Percentiles rank a stretch among this genome's conserved stretches.
These are phyloP conservation scores for Aspergillus quadrilineatus DNA, from an alignment of 2,329 filamentous ascomycete species.

Conservation along the genomic window DNA sequence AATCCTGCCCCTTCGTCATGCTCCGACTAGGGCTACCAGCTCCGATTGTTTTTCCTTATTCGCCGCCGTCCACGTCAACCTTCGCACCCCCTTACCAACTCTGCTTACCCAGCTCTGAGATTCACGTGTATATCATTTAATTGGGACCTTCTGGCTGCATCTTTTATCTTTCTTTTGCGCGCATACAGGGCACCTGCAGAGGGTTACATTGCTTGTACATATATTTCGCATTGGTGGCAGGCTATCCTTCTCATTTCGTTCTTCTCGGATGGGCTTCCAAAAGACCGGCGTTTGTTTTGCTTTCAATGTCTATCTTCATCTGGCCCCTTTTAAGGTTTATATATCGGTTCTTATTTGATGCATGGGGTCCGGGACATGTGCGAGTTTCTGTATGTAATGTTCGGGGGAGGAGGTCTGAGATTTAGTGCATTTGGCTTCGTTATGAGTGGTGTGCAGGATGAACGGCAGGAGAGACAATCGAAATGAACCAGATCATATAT, in stretches of 20 bases:
- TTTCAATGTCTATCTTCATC: constrained; percentile 9
- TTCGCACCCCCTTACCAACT: neutral
- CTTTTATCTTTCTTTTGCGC: constrained; percentile 15
- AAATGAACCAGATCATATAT: constrained; percentile 2
- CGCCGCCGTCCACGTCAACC: neutral
- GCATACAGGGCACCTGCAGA: constrained; percentile 21
- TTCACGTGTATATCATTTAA: constrained; percentile 24
- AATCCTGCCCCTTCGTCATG: constrained; percentile 3
- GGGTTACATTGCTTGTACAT: constrained; percentile 35
- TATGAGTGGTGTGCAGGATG: neutral
- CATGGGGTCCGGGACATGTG: constrained; percentile 15
- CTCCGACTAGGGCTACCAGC: neutral
- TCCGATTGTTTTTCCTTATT: neutral
- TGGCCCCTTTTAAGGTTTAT: constrained; percentile 19
- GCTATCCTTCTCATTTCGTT: constrained; percentile 18
- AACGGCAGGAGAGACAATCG: constrained; percentile 15
- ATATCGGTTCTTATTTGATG: constrained; percentile 19
- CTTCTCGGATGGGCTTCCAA: constrained; percentile 15
- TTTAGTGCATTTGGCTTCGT: constrained; percentile 16
- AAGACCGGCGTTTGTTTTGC: constrained; percentile 13
- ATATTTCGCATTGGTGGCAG: constrained; percentile 30
- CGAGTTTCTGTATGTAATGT: constrained; percentile 22
- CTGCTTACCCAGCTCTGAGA: constrained; percentile 7
- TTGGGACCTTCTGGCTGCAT: constrained; percentile 12
- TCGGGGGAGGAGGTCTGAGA: constrained; percentile 14